Percentiles rank a stretch among this genome's conserved stretches.
These are phyloP conservation scores for Microbotryum violaceum DNA, from an alignment of 1,284 basidiomycete genomes.

Conservation along the genomic window DNA sequence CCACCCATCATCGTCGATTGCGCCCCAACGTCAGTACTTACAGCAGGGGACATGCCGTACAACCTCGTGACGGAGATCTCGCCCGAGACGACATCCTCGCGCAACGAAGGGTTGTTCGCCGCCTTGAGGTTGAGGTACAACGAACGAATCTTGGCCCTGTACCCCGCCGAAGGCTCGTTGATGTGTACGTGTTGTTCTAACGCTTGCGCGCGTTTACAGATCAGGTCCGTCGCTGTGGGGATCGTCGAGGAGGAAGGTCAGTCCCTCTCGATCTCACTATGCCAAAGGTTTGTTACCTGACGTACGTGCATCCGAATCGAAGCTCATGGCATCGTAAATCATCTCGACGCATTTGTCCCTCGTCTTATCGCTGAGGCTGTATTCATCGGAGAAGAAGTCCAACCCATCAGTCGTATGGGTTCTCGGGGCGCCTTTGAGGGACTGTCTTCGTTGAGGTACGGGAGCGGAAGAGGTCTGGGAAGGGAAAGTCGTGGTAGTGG, in stretches of 20 bases:
- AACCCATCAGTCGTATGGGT: slow-evolving; percentile 63
- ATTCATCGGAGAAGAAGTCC: slow-evolving; percentile 46
- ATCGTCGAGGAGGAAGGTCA: slow-evolving; percentile 43
- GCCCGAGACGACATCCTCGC: slow-evolving; percentile 76
- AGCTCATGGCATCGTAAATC: slow-evolving; percentile 81
- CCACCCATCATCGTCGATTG: background rate
- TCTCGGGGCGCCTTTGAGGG: slow-evolving; percentile 46
- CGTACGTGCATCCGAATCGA: slow-evolving; percentile 76
- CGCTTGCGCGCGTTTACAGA: slow-evolving; percentile 14
- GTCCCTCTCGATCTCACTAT: slow-evolving; percentile 40
- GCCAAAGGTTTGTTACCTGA: slow-evolving; percentile 35
- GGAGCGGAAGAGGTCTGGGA: background rate
- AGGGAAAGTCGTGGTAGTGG: slow-evolving; percentile 8
- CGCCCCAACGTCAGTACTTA: background rate
- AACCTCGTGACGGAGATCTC: slow-evolving; percentile 71
- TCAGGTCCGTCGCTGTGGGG: slow-evolving; percentile 31
- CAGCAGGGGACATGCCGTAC: slow-evolving; percentile 27
- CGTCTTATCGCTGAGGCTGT: slow-evolving; percentile 55
- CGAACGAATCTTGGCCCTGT: slow-evolving; percentile 78
- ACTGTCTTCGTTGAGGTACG: slow-evolving; percentile 8
- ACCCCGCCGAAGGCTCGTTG: slow-evolving; percentile 49
- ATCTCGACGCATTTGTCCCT: slow-evolving; percentile 84
- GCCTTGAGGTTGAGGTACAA: slow-evolving; percentile 90
- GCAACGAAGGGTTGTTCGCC: slow-evolving; percentile 80
- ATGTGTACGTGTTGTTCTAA: slow-evolving; percentile 24